phyloP scores from a whole-genome alignment of 2,329 filamentous ascomycete species.

The Aspergillus sp. region DNA sequence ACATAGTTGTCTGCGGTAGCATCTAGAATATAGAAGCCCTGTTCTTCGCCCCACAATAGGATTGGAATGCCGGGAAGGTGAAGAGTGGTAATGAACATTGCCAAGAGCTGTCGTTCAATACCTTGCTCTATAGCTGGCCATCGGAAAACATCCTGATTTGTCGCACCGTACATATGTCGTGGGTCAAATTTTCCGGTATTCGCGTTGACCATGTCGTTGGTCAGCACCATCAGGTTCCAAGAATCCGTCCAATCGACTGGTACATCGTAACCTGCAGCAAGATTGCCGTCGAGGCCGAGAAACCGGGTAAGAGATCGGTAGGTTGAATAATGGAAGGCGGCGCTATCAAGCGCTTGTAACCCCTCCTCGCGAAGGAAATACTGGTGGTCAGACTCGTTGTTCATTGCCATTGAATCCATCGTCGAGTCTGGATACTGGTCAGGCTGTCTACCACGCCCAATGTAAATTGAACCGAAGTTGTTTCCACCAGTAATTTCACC shows the following conservation, averaged over 20 bases:
- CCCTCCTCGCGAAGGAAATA: conserved; percentile 55
- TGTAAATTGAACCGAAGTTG: conserved; percentile 59
- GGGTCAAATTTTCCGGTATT: conserved; percentile 63
- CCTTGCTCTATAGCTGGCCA: conserved; percentile 62
- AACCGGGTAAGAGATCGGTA: conserved; percentile 64
- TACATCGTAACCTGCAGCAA: conserved; percentile 54
- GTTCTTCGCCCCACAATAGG: conserved; percentile 65
- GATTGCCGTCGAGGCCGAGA: conserved; percentile 59
- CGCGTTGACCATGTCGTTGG: conserved; percentile 61
- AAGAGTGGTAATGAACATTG: conserved; percentile 59
- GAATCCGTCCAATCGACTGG: conserved; percentile 55
- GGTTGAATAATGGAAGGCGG: conserved; percentile 64
- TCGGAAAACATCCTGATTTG: conserved; percentile 66
- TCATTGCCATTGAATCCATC: conserved; percentile 50
- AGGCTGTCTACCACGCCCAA: conserved; percentile 62
- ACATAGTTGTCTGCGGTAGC: conserved; percentile 65
- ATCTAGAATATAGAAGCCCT: conserved; percentile 64
- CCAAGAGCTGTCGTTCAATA: conserved; percentile 57
- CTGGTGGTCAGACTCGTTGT: conserved; percentile 41
- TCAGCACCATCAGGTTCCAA: conserved; percentile 58
- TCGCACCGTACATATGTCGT: conserved; percentile 63
- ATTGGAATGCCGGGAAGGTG: conserved; percentile 62
- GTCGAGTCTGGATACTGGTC: conserved; percentile 51
- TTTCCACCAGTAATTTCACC: conserved; percentile 66
- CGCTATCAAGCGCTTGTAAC: conserved; percentile 57